Percentiles rank a stretch among this genome's conserved stretches.
Evolutionary conservation across 73 alveolate species (phyloP).

Genomic region (Tetrahymena elliotti): DNA sequence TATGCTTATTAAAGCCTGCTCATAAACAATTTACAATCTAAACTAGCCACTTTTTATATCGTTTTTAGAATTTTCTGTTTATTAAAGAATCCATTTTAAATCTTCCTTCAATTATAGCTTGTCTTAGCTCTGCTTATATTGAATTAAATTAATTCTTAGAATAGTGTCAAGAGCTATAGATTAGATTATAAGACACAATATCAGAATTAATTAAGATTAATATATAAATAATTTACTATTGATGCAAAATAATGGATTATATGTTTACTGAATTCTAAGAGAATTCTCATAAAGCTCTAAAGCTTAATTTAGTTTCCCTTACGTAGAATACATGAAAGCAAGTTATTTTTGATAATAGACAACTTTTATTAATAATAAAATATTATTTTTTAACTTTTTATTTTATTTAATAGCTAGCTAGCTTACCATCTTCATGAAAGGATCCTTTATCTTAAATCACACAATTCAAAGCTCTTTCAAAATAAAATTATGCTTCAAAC

Average conservation of each 20-base stretch:
- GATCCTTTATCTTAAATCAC: not conserved
- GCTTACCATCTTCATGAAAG: not conserved
- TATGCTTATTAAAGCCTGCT: not conserved
- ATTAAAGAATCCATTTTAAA: not conserved
- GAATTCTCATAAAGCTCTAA: not conserved
- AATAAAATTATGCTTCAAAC: not conserved
- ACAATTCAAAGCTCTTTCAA: not conserved
- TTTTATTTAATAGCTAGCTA: not conserved
- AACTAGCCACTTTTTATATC: not conserved
- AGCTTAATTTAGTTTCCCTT: not conserved
- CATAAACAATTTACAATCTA: not conserved
- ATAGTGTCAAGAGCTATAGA: not conserved
- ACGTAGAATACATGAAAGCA: not conserved
- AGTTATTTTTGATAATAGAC: not conserved
- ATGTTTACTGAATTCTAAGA: not conserved
- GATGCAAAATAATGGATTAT: not conserved
- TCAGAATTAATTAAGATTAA: not conserved
- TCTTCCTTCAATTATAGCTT: not conserved
- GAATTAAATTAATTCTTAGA: not conserved
- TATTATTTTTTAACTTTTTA: too few species aligned
- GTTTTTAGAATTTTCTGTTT: not conserved
- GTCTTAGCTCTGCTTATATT: not conserved
- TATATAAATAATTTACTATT: not conserved
- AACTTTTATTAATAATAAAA: not conserved
- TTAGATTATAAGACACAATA: not conserved